These are phyloP conservation scores for Furcasterigmium sp. DNA, from an alignment of 2,329 filamentous ascomycete genomes.

Conservation along the genomic window DNA sequence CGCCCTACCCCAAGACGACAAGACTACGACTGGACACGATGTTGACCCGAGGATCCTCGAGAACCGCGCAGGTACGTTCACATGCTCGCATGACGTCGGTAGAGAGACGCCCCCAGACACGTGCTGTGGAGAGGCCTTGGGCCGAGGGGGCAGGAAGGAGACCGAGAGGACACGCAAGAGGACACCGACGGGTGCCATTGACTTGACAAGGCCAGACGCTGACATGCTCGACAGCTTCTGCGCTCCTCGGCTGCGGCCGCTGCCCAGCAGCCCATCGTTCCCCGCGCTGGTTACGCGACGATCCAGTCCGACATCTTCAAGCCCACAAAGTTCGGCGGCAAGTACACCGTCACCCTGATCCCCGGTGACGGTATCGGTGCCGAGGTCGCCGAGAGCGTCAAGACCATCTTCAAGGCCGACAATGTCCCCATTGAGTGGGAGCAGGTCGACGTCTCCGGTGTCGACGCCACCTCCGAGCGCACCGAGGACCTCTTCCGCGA, in stretches of 20 bases:
- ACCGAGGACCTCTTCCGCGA: conserved; percentile 94
- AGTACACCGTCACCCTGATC: conserved; percentile 98
- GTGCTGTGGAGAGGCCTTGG: not conserved
- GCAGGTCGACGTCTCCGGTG: conserved; percentile 90
- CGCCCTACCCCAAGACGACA: not conserved
- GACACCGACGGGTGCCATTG: not conserved
- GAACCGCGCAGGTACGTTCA: conserved; percentile 51
- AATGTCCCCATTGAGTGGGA: conserved; percentile 99
- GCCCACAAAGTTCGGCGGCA: conserved; percentile 97
- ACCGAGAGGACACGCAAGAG: not conserved
- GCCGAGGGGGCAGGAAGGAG: conserved; percentile 1
- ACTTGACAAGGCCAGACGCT: conserved; percentile 20
- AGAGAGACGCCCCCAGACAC: conserved; percentile 3
- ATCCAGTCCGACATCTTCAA: conserved; percentile 96
- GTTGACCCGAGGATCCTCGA: conserved; percentile 53
- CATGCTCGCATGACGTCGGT: conserved; percentile 4
- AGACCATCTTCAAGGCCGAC: conserved; percentile 99
- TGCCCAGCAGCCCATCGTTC: conserved; percentile 36
- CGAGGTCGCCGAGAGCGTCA: conserved; percentile 96
- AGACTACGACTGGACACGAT: conserved; percentile 31
- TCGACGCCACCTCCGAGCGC: conserved; percentile 79
- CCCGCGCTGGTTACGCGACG: conserved; percentile 63
- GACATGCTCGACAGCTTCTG: conserved; percentile 37
- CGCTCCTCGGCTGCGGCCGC: conserved; percentile 38
- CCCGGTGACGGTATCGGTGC: conserved; percentile 98